Evolutionary conservation across 192 early-diverging fungal species (phyloP), one percentile per base, ranked within the genome.

Genomic region (Linnemannia schmuckeri): DNA sequence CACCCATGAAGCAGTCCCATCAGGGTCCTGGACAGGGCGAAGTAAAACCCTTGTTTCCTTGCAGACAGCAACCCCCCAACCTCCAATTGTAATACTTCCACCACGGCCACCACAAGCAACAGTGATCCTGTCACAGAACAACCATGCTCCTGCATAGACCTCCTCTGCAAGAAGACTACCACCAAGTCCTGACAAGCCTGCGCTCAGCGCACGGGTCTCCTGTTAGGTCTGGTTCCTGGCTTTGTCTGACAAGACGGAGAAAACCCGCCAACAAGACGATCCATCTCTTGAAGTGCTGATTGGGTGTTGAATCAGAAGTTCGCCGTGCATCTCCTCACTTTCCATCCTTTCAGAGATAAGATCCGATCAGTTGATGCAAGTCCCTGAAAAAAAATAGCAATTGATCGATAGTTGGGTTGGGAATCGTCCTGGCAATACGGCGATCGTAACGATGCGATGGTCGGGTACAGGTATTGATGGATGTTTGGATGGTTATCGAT

Each of bases 401-500:
- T 27, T n/a, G 7, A 2, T 24, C n/a, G 22, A 66, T 2, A 35
- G 18, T 24, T 27, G 9, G 55, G n/a, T 61, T 54, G 52, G 22
- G 0, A 20, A 30, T 30, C 1, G 0, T 33, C 61, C 27, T 24
- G 12, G 12, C 12, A 10, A 33, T 15, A 10, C 13, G n/a, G n/a
- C n/a, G 24, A 61, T 52, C 4, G 5, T 18, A 52, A 52, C 18
- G 12, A 33, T 33, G 13, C 61, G 9, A 10, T 66, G 30, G 18
- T 52, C 4, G 49, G 18, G 49, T 17, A 52, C 18, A 18, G 18
- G 18, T 13, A 66, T 66, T 2, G 61, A 33, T 66, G 35, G 37
- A 6, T 27, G 42, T 44, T 52, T 77, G 27, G 72, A 76, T 82
- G 80, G 80, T 76, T 61, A 74, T 8, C 20, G 22, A 61, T 61